These are phyloP conservation scores for Leccinum subgranulosum DNA, from an alignment of 768 basidiomycete species.

Conservation along the genomic window DNA sequence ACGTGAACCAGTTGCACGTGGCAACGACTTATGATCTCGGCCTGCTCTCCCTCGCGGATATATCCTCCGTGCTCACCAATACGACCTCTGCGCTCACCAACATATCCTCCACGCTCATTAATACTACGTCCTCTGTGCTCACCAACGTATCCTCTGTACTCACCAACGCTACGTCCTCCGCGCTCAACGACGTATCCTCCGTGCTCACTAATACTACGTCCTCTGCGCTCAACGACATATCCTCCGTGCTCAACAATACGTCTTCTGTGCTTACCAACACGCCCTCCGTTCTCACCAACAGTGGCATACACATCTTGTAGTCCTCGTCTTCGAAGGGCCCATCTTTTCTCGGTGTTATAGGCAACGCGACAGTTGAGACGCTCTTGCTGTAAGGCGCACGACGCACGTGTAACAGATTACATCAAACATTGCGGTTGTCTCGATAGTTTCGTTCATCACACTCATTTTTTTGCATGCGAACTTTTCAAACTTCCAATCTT, in stretches of 20 bases:
- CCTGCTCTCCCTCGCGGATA: slow-evolving; percentile 16
- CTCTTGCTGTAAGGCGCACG: background rate
- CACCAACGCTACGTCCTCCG: background rate
- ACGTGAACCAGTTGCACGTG: slow-evolving; percentile 51
- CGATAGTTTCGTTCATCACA: background rate
- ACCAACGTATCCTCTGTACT: no score
- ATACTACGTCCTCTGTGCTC: background rate
- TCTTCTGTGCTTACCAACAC: no score
- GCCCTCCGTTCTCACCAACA: no score
- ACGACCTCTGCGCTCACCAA: background rate
- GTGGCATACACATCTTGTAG: no score
- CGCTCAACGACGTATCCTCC: background rate
- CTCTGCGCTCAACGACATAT: background rate
- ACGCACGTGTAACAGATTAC: background rate
- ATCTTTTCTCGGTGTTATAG: background rate
- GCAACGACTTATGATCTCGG: slow-evolving; percentile 44
- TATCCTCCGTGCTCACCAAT: slow-evolving; percentile 14
- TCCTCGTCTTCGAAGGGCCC: no score
- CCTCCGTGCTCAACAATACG: background rate
- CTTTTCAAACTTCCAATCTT: background rate
- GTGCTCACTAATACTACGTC: background rate
- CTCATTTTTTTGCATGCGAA: background rate
- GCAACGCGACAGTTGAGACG: no score
- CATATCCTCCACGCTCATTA: background rate
- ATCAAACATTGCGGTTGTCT: background rate